These are phyloP conservation scores for Dianthus caryophyllus DNA, from an alignment of 148 eudicot genomes.

Conservation along the genomic window DNA sequence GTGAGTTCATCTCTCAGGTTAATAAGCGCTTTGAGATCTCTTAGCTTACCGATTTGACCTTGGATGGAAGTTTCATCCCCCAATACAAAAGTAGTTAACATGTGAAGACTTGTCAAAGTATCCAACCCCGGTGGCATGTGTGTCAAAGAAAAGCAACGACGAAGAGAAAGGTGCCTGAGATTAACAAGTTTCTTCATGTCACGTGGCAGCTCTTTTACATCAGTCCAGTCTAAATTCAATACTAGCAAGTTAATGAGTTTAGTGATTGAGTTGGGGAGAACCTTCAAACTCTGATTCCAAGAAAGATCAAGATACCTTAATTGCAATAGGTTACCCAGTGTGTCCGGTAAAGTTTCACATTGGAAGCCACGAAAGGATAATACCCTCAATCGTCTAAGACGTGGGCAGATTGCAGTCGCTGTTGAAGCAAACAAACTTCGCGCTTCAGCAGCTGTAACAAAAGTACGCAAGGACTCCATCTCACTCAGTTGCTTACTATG, in stretches of 20 bases:
- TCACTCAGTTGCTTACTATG: not conserved
- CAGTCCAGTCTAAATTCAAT: too few species aligned
- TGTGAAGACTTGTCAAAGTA: constrained; percentile 10
- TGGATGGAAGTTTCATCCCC: not conserved
- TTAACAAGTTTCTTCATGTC: constrained; percentile 22
- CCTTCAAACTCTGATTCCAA: not conserved
- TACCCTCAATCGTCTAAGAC: too few species aligned
- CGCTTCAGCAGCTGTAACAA: too few species aligned
- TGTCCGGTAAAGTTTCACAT: constrained; percentile 18
- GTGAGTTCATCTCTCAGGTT: too few species aligned
- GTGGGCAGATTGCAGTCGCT: not conserved
- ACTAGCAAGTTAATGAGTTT: constrained; percentile 31
- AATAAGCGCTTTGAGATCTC: too few species aligned
- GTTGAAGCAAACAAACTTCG: not conserved
- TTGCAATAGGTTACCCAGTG: constrained; percentile 22
- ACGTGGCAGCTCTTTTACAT: too few species aligned
- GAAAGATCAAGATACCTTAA: constrained; percentile 40
- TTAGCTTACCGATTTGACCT: not conserved
- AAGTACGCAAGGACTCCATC: not conserved
- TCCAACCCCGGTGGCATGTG: constrained; percentile 20
- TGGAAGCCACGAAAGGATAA: constrained; percentile 16
- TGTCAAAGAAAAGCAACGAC: not conserved
- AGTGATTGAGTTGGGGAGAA: constrained; percentile 16
- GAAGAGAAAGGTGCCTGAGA: constrained; percentile 17
- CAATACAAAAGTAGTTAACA: not conserved